Conservation (phyloP, 768 basidiomycete species). For the Hericium erinaceus region DNA sequence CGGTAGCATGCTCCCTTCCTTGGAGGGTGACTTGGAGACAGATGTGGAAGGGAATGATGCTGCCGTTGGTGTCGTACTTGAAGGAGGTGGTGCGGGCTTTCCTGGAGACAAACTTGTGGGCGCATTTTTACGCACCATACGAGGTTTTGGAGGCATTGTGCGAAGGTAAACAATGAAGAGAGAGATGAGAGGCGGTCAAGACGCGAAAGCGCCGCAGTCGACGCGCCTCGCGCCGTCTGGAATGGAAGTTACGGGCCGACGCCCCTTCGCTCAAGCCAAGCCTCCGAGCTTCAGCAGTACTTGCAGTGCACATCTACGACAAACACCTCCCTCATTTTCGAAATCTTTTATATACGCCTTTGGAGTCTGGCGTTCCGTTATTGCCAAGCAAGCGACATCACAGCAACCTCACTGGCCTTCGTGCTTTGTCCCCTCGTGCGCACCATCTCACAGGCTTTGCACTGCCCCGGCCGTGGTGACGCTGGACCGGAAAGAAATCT, state of each 20-base stretch:
- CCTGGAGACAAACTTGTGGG: conserved; percentile 7
- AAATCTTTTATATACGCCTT: too few relatives aligned
- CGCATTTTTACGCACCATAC: conserved; percentile 24
- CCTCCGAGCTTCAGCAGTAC: neutral
- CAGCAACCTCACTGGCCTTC: too few relatives aligned
- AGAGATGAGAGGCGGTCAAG: neutral
- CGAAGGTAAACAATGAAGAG: neutral
- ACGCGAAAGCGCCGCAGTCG: too few relatives aligned
- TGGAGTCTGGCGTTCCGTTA: too few relatives aligned
- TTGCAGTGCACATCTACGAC: too few relatives aligned
- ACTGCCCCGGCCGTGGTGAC: too few relatives aligned
- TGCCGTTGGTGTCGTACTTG: neutral
- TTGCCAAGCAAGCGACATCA: too few relatives aligned
- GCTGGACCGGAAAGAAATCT: too few relatives aligned
- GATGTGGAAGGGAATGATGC: conserved; percentile 17
- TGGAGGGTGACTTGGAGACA: conserved; percentile 6
- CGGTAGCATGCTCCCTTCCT: conserved; percentile 41
- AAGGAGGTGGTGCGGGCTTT: conserved; percentile 1
- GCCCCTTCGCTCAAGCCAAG: neutral
- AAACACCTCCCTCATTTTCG: too few relatives aligned
- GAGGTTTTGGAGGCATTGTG: conserved; percentile 38
- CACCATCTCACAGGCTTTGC: too few relatives aligned
- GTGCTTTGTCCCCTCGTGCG: too few relatives aligned
- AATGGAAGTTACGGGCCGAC: neutral
- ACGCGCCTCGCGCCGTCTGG: neutral